Conservation (phyloP, 768 basidiomycete genomes). For the Hirschioporus abietinus region DNA sequence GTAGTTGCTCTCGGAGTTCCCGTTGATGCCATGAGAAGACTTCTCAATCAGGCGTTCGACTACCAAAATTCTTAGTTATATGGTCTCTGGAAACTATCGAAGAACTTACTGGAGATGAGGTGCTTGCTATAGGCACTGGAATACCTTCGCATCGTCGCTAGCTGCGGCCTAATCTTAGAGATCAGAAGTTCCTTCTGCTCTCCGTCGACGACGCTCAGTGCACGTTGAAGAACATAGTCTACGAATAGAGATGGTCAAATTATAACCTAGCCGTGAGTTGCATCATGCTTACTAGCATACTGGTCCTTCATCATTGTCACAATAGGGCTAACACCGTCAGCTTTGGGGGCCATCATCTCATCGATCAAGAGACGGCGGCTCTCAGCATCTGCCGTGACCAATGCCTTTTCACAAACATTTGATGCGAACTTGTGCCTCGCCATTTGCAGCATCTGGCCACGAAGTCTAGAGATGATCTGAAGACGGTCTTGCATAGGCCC, state of each 20-base stretch:
- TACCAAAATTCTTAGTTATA: constrained; percentile 20
- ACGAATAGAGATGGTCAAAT: constrained; percentile 8
- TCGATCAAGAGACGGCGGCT: constrained; percentile 69
- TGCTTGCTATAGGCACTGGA: constrained; percentile 77
- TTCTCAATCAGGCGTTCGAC: constrained; percentile 69
- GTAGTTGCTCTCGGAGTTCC: neutral
- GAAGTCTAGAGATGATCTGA: constrained; percentile 61
- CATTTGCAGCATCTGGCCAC: constrained; percentile 74
- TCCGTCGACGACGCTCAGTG: constrained; percentile 60
- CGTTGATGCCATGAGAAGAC: constrained; percentile 23
- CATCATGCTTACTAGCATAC: constrained; percentile 64
- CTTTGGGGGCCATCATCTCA: constrained; percentile 66
- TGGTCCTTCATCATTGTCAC: constrained; percentile 83
- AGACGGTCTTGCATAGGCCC: constrained; percentile 66
- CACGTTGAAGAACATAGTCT: constrained; percentile 88
- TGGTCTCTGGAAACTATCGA: neutral
- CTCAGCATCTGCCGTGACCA: constrained; percentile 57
- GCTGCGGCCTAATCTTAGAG: constrained; percentile 56
- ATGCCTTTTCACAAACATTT: constrained; percentile 92
- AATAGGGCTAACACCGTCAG: constrained; percentile 61
- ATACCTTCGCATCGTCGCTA: constrained; percentile 65
- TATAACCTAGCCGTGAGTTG: neutral
- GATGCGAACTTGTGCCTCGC: constrained; percentile 91
- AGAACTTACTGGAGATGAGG: constrained; percentile 64
- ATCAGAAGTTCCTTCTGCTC: constrained; percentile 68